Conservation (phyloP, 768 basidiomycete species). For the Mycena maculata region DNA sequence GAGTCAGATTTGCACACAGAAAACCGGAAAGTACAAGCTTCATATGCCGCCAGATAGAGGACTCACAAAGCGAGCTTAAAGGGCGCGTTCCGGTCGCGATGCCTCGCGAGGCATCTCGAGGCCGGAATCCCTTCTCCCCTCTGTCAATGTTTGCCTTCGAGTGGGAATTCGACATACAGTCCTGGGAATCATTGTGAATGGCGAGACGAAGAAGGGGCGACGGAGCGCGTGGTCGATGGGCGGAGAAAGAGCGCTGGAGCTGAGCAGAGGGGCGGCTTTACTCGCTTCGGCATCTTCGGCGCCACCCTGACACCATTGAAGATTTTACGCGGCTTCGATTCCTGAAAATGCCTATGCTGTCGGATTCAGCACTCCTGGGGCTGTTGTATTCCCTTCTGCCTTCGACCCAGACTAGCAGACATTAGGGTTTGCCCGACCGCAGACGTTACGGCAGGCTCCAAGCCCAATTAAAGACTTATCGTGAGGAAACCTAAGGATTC, state of each 20-base stretch:
- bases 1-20: slow-evolving; percentile 27
- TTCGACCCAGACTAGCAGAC: slow-evolving; percentile 5
- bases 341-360: slow-evolving; percentile 26
- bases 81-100: slow-evolving; percentile 7
- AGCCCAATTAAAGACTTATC: not conserved
- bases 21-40: slow-evolving; percentile 28
- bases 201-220: slow-evolving; percentile 3
- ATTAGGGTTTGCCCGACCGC: slow-evolving; percentile 6
- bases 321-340: slow-evolving; percentile 27
- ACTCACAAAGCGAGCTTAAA: slow-evolving; percentile 24
- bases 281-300: slow-evolving; percentile 30
- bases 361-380: slow-evolving; percentile 8
- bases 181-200: not conserved
- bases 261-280: slow-evolving; percentile 8
- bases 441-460: slow-evolving; percentile 18
- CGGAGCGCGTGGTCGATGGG: slow-evolving; percentile 1
- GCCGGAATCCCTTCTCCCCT: slow-evolving; percentile 2
- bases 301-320: slow-evolving; percentile 24
- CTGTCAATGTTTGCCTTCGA: slow-evolving; percentile 22
- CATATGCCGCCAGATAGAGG: slow-evolving; percentile 26
- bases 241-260: slow-evolving; percentile 18
- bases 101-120: slow-evolving; percentile 10
- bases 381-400: slow-evolving; percentile 23
- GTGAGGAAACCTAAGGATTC: not conserved
- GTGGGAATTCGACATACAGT: slow-evolving; percentile 8